Evolutionary conservation across 75 land plant genomes (phyloP), one percentile per base, ranked within the genome.

Genomic region (Cunninghamia lanceolata): DNA sequence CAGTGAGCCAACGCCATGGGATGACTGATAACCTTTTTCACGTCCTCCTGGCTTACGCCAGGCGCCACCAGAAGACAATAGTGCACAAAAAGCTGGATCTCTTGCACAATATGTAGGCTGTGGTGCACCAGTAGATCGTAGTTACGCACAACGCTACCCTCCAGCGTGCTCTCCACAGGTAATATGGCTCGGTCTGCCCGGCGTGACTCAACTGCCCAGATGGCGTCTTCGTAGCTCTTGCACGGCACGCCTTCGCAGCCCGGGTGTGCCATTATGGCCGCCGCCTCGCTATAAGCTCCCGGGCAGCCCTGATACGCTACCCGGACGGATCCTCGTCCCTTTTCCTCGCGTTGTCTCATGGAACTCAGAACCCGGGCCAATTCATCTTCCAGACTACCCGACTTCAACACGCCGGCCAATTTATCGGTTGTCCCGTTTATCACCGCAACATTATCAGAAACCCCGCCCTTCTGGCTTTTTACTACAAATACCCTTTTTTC

Each of bases 1-100:
- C 89, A 88, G 83, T 90, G 91, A 28, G 91, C 90, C 36, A 90
- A 86, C 28, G 91, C 91, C 87, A 88, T 38, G 35, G 91, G 90
- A 74, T 90, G 91, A 63, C 90, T 88, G 83, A 90, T 88, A 14
- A 88, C 90, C 11, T 86, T 83, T 50, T 43, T 19, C 39, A 90
- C 53, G 35, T 78, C 89, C 47, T 32, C 84, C 21, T 3, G 9
- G 35, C 75, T 54, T 11, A 88, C 91, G 28, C 91, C 91, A 25
- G 91, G 91, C 54, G 84, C 82, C 13, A 87, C 91, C 15, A 90
- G 90, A 19, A 90, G 43, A 83, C 91, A 90, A 77, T 90, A 88
- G 54, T 88, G 91, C 83, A 90, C 91, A 78, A 83, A 86, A 4
- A 88, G 77, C 77, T 82, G 90, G 85, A 90, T 82, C 82, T 90